Base-by-base conservation (phyloP, 805 yeast genomes). In the Wickerhamiella kazuoi region DNA sequence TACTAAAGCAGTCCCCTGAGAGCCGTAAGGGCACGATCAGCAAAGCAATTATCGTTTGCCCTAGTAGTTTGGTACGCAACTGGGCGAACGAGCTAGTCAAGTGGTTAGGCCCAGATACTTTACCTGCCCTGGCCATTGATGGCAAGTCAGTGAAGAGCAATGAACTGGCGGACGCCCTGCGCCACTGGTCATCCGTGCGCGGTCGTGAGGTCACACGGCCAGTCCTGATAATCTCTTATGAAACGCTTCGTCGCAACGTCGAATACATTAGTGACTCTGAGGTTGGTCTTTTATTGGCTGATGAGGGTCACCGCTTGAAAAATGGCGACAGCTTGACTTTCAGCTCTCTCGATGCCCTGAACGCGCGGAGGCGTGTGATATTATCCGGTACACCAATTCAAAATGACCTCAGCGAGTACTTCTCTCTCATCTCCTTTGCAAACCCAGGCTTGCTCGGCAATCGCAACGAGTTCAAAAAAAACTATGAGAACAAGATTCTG, bases 11-110 rank as follows among this genome's bases (percentile, higher is more conserved):
- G 55, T 76, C 94, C 7, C 97, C 97, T 1, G 71, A 86, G 39
- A 82, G 82, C 4, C 74, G 75, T 8, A 74, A 68, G 47, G 74
- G 76, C 38, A 76, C 93, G 1, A 90, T 90, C 15, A 82, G 78
- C 39, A 90, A 90, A 56, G 79, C 87, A 47, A 76, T 87, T 38
- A 83, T 87, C 43, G 96, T 84, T 1, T 87, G 98, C 54, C 98
- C 98, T 1, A 82, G 95, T 0, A 79, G 94, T 8, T 64, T 87
- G 49, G 98, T 87, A 23, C 69, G 83, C 42, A 87, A 87, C 52
- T 87, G 98, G 98, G 97, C 97, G 1, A 87, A 90, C 54, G 98
- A 87, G 59, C 72, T 87, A 38, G 72, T 74, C 30, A 87, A 87
- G 57, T 87, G 98, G 98, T 65, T 87, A 17, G 98, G 98, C 0